Base-by-base conservation (phyloP, 371 early-diverging fungal genomes). In the Mortierella sp. region DNA sequence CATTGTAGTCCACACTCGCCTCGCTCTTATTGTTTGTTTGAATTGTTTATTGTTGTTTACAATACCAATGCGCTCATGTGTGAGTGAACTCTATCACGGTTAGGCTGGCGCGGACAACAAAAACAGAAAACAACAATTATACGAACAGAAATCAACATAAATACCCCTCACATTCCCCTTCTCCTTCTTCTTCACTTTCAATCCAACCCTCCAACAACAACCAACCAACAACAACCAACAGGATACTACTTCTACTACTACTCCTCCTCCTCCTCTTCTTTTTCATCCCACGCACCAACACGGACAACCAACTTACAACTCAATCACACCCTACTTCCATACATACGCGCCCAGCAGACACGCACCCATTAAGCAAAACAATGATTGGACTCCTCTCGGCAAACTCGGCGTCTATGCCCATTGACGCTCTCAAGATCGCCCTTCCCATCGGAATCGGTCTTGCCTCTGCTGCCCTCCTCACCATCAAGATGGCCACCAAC, bases 401-500 rank as follows among this genome's bases (percentile, higher is more conserved):
- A 13, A 63, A 79, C 21, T 26, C 85, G 3, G 48, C n/a, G 0
- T 28, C 74, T 6, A 34, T 38, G 9, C 76, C 85, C 0, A 31
- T 58, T 5, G 83, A 82, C 10, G 48, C 75, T 26, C 52, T 86
- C 42, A 86, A 73, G 74, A 57, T 70, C 13, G 78, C 73, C 1
- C 21, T 86, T 4, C 87, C 87, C 28, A 54, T 86, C 38, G 80
- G 82, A 26, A 70, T 86, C 55, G 87, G 87, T 9, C 57, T 82
- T 19, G 83, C 78, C 55, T 82, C 87, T 3, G 87, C 76, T 0
- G 87, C 79, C 1, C 80, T 70, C 52, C 75, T 86, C 54, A 47
- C 87, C 13, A 11, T 77, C 31, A 81, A 82, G 44, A 44, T 78
- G 24, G 31, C 42, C 31, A 24, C 45, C 14, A 74, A 48, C 74